A percentile compares a stretch with the other conserved stretches of the same genome.
phyloP scores from a whole-genome alignment of 2,329 filamentous ascomycete genomes.

The Phoma sp. region DNA sequence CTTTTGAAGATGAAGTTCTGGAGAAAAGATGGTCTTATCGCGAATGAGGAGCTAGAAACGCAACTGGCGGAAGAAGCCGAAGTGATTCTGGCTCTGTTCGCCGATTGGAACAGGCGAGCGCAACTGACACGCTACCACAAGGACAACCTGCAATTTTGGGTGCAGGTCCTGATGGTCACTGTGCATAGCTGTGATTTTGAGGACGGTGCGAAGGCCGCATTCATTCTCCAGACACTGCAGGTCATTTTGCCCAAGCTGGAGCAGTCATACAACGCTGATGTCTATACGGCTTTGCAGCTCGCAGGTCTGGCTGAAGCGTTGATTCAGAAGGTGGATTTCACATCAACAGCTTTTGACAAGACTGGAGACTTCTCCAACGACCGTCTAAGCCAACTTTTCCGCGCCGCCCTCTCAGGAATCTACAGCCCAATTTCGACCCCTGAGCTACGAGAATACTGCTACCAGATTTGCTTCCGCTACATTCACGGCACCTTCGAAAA shows the following conservation, averaged over 20 bases:
- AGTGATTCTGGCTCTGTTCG: slow-evolving; percentile 63
- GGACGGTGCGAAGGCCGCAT: slow-evolving; percentile 71
- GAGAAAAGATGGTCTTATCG: slow-evolving; percentile 49
- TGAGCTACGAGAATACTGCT: slow-evolving; percentile 81
- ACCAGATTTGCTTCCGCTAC: slow-evolving; percentile 89
- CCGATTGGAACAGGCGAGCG: slow-evolving; percentile 67
- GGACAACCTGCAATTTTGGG: slow-evolving; percentile 80
- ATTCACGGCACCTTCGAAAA: slow-evolving; percentile 69
- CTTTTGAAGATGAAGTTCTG: slow-evolving; percentile 70
- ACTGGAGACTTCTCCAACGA: slow-evolving; percentile 79
- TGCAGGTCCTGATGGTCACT: slow-evolving; percentile 81
- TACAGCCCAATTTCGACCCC: slow-evolving; percentile 73
- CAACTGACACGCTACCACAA: slow-evolving; percentile 64
- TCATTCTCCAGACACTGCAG: slow-evolving; percentile 86
- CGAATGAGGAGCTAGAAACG: slow-evolving; percentile 43
- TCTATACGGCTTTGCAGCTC: slow-evolving; percentile 74
- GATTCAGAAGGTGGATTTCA: slow-evolving; percentile 72
- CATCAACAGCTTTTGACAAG: slow-evolving; percentile 52
- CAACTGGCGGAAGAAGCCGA: slow-evolving; percentile 57
- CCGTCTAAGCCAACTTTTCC: slow-evolving; percentile 89
- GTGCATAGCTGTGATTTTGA: slow-evolving; percentile 83
- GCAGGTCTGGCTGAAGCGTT: slow-evolving; percentile 76
- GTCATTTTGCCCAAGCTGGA: slow-evolving; percentile 88
- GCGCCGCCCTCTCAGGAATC: slow-evolving; percentile 80
- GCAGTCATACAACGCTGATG: slow-evolving; percentile 70